These are phyloP conservation scores for Azolla pinnata DNA, from an alignment of 75 land plant genomes.

Conservation along the genomic window DNA sequence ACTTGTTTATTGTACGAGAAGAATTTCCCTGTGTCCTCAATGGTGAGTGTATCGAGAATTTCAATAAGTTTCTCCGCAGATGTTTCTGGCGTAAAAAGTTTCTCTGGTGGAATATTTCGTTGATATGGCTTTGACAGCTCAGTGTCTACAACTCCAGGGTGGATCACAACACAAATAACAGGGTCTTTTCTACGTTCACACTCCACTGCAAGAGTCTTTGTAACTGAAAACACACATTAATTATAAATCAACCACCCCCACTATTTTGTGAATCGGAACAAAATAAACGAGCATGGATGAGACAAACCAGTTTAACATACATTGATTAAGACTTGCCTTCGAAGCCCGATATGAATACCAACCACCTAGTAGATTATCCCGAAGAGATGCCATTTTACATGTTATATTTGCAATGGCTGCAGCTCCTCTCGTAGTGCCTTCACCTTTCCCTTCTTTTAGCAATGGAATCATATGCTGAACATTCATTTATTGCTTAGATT, in stretches of 20 bases:
- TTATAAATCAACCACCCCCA: not conserved
- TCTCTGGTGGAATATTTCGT: constrained; percentile 57
- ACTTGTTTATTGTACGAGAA: constrained; percentile 91
- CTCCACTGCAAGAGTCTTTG: constrained; percentile 71
- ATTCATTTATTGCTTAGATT: too few relatives aligned
- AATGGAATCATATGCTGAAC: constrained; percentile 91
- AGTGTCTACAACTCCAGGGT: constrained; percentile 90
- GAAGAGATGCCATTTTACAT: constrained; percentile 91
- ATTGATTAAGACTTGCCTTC: constrained; percentile 90
- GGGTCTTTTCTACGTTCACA: constrained; percentile 64
- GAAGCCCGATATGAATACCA: constrained; percentile 96
- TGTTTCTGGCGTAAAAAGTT: constrained; percentile 74
- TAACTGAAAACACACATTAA: constrained; percentile 63
- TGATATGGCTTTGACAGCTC: constrained; percentile 87
- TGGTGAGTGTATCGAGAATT: constrained; percentile 50
- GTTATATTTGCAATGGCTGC: constrained; percentile 82
- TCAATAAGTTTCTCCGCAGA: constrained; percentile 68
- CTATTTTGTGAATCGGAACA: too few relatives aligned
- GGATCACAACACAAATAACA: constrained; percentile 58
- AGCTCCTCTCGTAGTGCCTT: constrained; percentile 45
- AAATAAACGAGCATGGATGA: not conserved
- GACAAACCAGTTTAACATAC: constrained; percentile 22
- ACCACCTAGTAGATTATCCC: constrained; percentile 84
- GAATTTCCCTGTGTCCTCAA: constrained; percentile 76
- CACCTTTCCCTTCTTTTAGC: constrained; percentile 58